These are phyloP conservation scores for Gomphus bonarii DNA, from an alignment of 1,284 basidiomycete species.

Conservation along the genomic window DNA sequence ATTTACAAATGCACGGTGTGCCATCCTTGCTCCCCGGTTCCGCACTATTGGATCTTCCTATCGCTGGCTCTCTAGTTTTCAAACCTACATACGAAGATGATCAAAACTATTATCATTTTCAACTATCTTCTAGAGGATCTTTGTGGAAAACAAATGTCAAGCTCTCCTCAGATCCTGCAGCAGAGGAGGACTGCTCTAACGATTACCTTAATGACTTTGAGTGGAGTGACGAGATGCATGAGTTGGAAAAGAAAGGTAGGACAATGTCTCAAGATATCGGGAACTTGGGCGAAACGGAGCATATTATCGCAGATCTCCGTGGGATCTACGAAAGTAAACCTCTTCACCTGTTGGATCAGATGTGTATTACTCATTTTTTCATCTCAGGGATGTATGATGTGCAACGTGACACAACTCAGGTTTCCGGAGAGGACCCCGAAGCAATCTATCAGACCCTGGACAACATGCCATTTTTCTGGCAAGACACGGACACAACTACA, in stretches of 20 bases:
- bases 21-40: conserved; percentile 37
- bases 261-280: conserved; percentile 29
- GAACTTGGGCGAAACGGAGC: conserved; percentile 34
- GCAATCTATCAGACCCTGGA: conserved; percentile 38
- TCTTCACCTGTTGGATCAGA: neutral
- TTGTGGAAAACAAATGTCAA: conserved; percentile 34
- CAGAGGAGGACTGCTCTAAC: neutral
- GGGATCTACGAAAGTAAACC: conserved; percentile 41
- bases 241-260: conserved; percentile 24
- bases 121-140: conserved; percentile 38
- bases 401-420: conserved; percentile 14
- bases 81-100: conserved; percentile 22
- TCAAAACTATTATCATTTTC: conserved; percentile 23
- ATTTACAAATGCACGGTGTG: conserved; percentile 31
- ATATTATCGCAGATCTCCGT: conserved; percentile 36
- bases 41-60: conserved; percentile 20
- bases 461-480: conserved; percentile 44
- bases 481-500: conserved; percentile 32
- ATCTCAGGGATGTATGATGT: conserved; percentile 22
- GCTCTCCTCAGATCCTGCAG: conserved; percentile 12
- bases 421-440: conserved; percentile 16
- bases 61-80: conserved; percentile 35
- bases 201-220: conserved; percentile 15
- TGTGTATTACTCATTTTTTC: conserved; percentile 18
- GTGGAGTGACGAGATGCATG: conserved; percentile 34